These are phyloP conservation scores for Nicotiana otophora DNA, from an alignment of 257 asterid species.

Conservation along the genomic window DNA sequence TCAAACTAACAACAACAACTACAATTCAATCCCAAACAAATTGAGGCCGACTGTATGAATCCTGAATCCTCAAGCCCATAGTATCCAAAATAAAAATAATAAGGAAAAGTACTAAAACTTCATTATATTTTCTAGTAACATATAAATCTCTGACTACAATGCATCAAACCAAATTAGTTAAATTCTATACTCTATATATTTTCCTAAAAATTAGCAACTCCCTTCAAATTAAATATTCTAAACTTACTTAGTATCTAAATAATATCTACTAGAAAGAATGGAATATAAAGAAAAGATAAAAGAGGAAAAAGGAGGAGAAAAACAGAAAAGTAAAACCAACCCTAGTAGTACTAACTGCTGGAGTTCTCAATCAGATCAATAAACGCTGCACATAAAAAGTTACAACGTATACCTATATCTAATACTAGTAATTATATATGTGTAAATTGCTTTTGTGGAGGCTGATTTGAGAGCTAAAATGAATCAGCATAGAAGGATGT, in stretches of 20 bases:
- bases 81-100: too few species aligned
- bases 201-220: not conserved
- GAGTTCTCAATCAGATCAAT: not conserved
- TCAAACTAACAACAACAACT: not conserved
- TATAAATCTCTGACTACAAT: not conserved
- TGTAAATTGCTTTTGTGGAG: conserved; percentile 35
- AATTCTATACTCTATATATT: too few species aligned
- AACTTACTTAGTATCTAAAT: not conserved
- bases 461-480: conserved; percentile 60
- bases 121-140: too few species aligned
- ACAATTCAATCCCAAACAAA: not conserved
- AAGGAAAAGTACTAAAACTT: too few species aligned
- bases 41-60: not conserved
- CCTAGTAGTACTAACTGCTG: too few species aligned
- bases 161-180: too few species aligned
- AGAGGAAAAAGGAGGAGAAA: too few species aligned
- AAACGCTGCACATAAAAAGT: not conserved
- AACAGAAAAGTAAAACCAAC: not conserved
- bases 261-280: not conserved
- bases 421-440: not conserved
- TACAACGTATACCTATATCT: not conserved
- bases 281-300: not conserved
- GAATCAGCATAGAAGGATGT: conserved; percentile 31
- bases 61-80: too few species aligned
- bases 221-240: not conserved